Percentiles rank a stretch among this genome's conserved stretches.
Evolutionary conservation across 2,329 filamentous ascomycete genomes (phyloP).

Genomic region (Diaporthe helianthi): DNA sequence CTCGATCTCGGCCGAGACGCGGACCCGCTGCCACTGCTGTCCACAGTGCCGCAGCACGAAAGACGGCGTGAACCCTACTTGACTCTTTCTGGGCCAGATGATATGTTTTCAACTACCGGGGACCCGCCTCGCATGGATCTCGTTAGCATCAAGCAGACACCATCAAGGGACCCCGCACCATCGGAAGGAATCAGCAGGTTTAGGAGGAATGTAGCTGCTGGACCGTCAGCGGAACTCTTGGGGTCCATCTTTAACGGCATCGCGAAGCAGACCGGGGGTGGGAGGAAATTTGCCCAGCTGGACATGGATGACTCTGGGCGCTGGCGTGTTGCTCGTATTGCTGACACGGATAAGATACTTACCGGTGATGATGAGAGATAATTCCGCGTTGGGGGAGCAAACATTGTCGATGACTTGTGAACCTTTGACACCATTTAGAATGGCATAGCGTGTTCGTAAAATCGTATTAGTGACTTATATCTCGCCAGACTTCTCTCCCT

Average conservation of each 20-base stretch:
- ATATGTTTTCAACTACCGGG: not conserved
- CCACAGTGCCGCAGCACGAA: not conserved
- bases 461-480: not conserved
- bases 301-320: constrained; percentile 27
- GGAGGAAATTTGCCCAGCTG: constrained; percentile 18
- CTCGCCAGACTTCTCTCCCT: not conserved
- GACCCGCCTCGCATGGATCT: not conserved
- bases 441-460: not conserved
- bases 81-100: not conserved
- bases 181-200: not conserved
- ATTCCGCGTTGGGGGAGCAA: not conserved
- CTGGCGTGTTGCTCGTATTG: constrained; percentile 24
- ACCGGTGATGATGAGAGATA: constrained; percentile 18
- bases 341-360: not conserved
- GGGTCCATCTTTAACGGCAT: constrained; percentile 15
- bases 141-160: not conserved
- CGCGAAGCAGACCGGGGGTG: not conserved
- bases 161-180: not conserved
- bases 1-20: constrained; percentile 19
- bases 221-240: constrained; percentile 14
- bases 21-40: too few relatives aligned
- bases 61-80: not conserved
- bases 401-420: too few relatives aligned
- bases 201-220: not conserved
- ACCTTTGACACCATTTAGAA: not conserved